Evolutionary conservation across 2,329 filamentous ascomycete genomes (phyloP), one percentile per base, ranked within the genome.

Genomic region (Neurospora crassa): DNA sequence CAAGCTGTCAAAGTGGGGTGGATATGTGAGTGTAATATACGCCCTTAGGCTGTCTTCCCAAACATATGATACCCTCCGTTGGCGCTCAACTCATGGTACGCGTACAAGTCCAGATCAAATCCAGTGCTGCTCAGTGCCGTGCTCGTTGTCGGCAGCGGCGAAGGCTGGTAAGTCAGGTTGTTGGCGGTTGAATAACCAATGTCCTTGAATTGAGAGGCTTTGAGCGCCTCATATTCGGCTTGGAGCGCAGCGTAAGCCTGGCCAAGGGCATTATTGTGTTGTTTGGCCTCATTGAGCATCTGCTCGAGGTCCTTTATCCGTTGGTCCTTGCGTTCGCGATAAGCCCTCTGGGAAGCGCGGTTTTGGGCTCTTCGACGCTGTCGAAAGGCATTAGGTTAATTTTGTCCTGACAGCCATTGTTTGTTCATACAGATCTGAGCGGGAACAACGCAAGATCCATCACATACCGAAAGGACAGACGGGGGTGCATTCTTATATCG

Each of bases 271-370:
- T 84, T 85, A 77, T 89, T 87, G 74, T 85, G 86, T 34, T 85
- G 83, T 73, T 85, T 84, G 68, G 88, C 80, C 20, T 86, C 84
- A 67, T 79, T 79, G 41, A 90, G 84, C 75, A 88, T 84, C 43
- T 82, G 77, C 78, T 90, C 88, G 24, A 91, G 84, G 74, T 90
- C 88, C 73, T 86, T 86, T 76, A 90, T 89, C 73, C 89, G 86
- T 78, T 90, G 88, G 76, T 91, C 87, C 76, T 89, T 90, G 70
- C 88, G 83, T 77, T 90, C 87, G 68, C 87, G 83, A 76, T 89
- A 89, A 0, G 87, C 87, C 71, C 87, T 81, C 77, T 89, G 87
- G 2, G 87, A 89, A 47, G 87, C 87, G 70, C 87, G 84, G 74
- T 89, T 89, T 75, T 89, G 87, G 67, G 87, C 87, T 76, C 87